Evolutionary conservation across 2,329 filamentous ascomycete species (phyloP).

Genomic region (Cyphellophora attinorum): DNA sequence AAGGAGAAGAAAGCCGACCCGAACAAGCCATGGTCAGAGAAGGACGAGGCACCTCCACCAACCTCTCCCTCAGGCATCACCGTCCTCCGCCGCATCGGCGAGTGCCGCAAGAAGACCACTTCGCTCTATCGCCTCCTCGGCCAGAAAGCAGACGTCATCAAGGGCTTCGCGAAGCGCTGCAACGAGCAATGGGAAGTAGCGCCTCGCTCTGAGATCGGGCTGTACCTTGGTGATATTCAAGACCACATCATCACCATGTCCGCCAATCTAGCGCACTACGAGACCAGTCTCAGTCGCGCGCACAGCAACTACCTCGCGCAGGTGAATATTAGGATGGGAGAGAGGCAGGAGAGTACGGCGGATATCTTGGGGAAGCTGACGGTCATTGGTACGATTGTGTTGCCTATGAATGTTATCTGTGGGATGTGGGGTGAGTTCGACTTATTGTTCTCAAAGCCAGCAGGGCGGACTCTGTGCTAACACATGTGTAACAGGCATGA

Average conservation of each 20-base stretch:
- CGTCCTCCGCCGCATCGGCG: slow-evolving; percentile 86
- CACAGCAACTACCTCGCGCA: slow-evolving; percentile 98
- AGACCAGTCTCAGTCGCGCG: slow-evolving; percentile 87
- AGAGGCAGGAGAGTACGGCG: slow-evolving; percentile 87
- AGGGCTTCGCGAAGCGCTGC: slow-evolving; percentile 95
- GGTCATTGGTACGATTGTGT: slow-evolving; percentile 88
- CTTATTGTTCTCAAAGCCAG: not conserved
- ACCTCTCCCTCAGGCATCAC: slow-evolving; percentile 51
- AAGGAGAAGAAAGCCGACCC: not conserved
- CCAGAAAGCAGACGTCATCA: slow-evolving; percentile 97
- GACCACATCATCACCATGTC: slow-evolving; percentile 99
- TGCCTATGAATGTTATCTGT: slow-evolving; percentile 98
- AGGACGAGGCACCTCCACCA: slow-evolving; percentile 38
- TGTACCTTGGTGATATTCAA: slow-evolving; percentile 95
- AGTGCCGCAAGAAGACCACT: slow-evolving; percentile 97
- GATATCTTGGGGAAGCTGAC: slow-evolving; percentile 92
- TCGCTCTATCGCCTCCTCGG: slow-evolving; percentile 82
- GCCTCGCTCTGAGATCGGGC: slow-evolving; percentile 87
- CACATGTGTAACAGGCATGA: slow-evolving; percentile 29
- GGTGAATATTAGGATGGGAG: slow-evolving; percentile 98
- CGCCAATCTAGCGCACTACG: slow-evolving; percentile 87
- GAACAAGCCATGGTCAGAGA: slow-evolving; percentile 8
- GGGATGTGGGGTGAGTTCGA: slow-evolving; percentile 63
- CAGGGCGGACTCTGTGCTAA: not conserved
- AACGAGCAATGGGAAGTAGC: slow-evolving; percentile 96